These are phyloP conservation scores for Xylariaceae sp. DNA, from an alignment of 2,329 filamentous ascomycete genomes.

Conservation along the genomic window DNA sequence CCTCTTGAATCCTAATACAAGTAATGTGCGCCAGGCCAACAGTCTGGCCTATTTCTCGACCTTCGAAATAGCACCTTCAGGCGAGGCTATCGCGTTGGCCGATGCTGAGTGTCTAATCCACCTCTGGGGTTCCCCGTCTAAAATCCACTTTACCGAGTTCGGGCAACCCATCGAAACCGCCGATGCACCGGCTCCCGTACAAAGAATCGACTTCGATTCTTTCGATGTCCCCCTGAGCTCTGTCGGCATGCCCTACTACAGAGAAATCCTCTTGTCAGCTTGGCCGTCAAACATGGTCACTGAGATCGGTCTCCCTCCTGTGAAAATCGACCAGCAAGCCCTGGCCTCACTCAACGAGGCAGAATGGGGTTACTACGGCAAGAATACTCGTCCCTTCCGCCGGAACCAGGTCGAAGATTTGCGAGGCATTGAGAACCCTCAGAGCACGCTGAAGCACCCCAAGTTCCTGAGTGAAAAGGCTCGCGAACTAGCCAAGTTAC, in stretches of 20 bases:
- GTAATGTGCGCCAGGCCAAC: constrained; percentile 78
- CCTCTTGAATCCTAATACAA: constrained; percentile 85
- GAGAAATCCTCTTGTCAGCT: constrained; percentile 77
- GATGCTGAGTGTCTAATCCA: constrained; percentile 76
- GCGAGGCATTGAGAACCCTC: constrained; percentile 55
- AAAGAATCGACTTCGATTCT: constrained; percentile 59
- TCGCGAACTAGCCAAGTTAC: constrained; percentile 55
- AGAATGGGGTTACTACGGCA: constrained; percentile 73
- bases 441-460: constrained; percentile 65
- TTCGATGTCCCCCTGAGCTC: constrained; percentile 72
- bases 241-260: constrained; percentile 89
- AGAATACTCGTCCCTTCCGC: constrained; percentile 65
- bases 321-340: constrained; percentile 66
- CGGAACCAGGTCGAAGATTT: constrained; percentile 83
- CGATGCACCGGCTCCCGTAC: constrained; percentile 54
- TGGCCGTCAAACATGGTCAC: constrained; percentile 83
- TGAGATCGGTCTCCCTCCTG: constrained; percentile 77
- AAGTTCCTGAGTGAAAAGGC: constrained; percentile 95
- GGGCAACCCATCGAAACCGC: constrained; percentile 73
- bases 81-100: constrained; percentile 75
- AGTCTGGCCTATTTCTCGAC: constrained; percentile 68
- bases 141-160: constrained; percentile 81
- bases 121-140: constrained; percentile 81
- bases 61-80: constrained; percentile 82
- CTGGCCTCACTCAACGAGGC: constrained; percentile 62